Base-by-base conservation (phyloP, 2,329 filamentous ascomycete species). In the Aspergillus thermomutatus region DNA sequence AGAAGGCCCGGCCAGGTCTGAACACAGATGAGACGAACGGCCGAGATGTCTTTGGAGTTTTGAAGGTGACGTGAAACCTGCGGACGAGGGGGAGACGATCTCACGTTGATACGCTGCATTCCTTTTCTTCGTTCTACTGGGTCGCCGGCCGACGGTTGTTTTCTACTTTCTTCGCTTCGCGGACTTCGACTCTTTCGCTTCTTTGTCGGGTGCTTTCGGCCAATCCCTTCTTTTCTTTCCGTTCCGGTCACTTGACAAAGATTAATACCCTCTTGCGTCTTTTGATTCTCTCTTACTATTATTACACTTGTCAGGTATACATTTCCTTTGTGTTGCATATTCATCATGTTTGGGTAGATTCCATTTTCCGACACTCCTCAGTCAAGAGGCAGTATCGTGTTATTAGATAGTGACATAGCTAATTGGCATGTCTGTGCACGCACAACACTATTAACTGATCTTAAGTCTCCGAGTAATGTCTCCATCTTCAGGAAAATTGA, bases 31-130 rank as follows among this genome's bases (percentile, higher is more conserved):
- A 62, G 19, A 62, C 60, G 14, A 54, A 59, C 26, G 60, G 57
- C 14, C 66, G 68, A 8, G 74, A 77, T 59, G 69, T 77, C 23
- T 77, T 77, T 60, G 74, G 71, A 1, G 73, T 76, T 27, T 64
- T 77, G 61, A 70, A 72, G 43, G 74, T 76, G 49, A 65, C 60
- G 23, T 67, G 56, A 60, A 43, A 25, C 31, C 43, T 50, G 47
- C 52, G 21, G 23, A 23, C 17, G 21, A 14, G 2, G 21, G 23
- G 52, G 59, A 58, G 53, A 64, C 52, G 43, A 45, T 50, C 31
- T 48, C 52, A 62, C 40, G 57, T 61, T 46, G 52, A 58, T 54
- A 46, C 34, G 19, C n/a, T 51, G 17, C 57, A 46, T 55, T 53
- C 31, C 58, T 50, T 45, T 47, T 55, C 60, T 50, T 53, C 49